Evolutionary conservation across 169 alveolate species (phyloP).

Genomic region (Miamiensis avidus): DNA sequence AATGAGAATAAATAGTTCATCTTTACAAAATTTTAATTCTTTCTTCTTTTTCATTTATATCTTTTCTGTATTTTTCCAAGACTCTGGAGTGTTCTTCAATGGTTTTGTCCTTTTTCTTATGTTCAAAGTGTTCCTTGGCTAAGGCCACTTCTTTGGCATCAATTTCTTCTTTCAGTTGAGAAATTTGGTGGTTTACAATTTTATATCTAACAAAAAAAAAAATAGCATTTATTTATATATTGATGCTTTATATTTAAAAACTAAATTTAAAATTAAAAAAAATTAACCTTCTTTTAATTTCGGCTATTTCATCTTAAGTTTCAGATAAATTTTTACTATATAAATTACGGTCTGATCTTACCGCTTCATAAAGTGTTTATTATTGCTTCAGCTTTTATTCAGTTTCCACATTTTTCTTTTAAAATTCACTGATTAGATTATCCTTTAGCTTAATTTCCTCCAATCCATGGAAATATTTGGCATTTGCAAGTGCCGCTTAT

Average conservation of each 20-base stretch:
- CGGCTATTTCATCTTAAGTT: constrained; percentile 92
- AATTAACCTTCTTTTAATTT: constrained; percentile 71
- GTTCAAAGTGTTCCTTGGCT: constrained; percentile 82
- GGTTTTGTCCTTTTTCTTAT: constrained; percentile 59
- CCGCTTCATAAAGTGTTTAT: constrained; percentile 91
- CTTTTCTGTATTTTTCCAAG: constrained; percentile 73
- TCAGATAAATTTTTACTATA: constrained; percentile 90
- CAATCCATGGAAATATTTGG: constrained; percentile 71
- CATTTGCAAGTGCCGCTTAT: constrained; percentile 83
- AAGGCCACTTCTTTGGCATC: constrained; percentile 83
- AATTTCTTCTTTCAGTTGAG: constrained; percentile 90
- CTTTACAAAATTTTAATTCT: constrained; percentile 21
- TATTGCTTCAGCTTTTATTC: constrained; percentile 84
- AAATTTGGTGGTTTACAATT: constrained; percentile 88
- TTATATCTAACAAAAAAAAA: constrained; percentile 54
- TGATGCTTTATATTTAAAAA: too few species aligned
- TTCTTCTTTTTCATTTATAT: constrained; percentile 69
- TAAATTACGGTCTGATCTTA: constrained; percentile 91
- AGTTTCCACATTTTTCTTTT: constrained; percentile 84
- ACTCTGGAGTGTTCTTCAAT: constrained; percentile 43
- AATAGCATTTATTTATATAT: too few species aligned
- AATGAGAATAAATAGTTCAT: background rate
- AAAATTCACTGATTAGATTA: constrained; percentile 83
- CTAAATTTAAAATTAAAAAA: constrained; percentile 6
- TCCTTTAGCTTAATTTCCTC: constrained; percentile 88